Conservation (phyloP, 1,139 yeast genomes). For the Geotrichum cucujoidarum region DNA sequence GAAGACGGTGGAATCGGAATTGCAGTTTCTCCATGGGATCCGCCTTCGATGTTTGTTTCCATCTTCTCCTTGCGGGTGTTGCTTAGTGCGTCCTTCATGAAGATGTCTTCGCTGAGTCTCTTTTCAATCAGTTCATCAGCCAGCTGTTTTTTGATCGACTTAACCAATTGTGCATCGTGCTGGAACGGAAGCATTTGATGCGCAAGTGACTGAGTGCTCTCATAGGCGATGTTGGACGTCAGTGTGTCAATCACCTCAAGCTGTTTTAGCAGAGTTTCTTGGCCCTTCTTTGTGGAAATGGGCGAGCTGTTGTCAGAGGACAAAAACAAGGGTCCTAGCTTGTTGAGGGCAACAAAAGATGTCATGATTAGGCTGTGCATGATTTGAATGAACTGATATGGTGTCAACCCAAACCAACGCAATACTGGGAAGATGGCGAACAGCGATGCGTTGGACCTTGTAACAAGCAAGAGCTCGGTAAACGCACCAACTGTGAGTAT, state of each 20-base stretch:
- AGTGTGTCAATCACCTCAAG: slow-evolving; percentile 15
- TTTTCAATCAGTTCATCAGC: slow-evolving; percentile 16
- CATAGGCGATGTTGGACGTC: slow-evolving; percentile 11
- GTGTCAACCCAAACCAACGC: slow-evolving; percentile 20
- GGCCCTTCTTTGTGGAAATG: slow-evolving; percentile 14
- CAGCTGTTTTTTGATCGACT: slow-evolving; percentile 5
- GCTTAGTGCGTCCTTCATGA: slow-evolving; percentile 16
- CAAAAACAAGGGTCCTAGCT: slow-evolving; percentile 19
- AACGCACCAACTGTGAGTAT: slow-evolving; percentile 23
- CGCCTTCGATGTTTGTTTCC: neutral
- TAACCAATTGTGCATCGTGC: slow-evolving; percentile 2
- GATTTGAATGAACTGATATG: slow-evolving; percentile 25
- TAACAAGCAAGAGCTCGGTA: slow-evolving; percentile 26
- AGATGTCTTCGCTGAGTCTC: slow-evolving; percentile 13
- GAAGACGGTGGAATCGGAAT: neutral
- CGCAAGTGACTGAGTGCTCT: slow-evolving; percentile 15
- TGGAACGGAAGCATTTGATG: slow-evolving; percentile 17
- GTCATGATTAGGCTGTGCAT: slow-evolving; percentile 21
- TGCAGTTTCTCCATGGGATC: neutral
- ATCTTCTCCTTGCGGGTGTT: slow-evolving; percentile 6
- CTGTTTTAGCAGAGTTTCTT: slow-evolving; percentile 12
- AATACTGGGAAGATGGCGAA: slow-evolving; percentile 16
- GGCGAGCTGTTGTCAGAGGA: slow-evolving; percentile 7
- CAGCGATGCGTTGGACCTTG: slow-evolving; percentile 22
- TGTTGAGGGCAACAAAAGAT: slow-evolving; percentile 19